phyloP scores from a whole-genome alignment of 345 rosid genomes.

The Cardiospermum halicacabum region DNA sequence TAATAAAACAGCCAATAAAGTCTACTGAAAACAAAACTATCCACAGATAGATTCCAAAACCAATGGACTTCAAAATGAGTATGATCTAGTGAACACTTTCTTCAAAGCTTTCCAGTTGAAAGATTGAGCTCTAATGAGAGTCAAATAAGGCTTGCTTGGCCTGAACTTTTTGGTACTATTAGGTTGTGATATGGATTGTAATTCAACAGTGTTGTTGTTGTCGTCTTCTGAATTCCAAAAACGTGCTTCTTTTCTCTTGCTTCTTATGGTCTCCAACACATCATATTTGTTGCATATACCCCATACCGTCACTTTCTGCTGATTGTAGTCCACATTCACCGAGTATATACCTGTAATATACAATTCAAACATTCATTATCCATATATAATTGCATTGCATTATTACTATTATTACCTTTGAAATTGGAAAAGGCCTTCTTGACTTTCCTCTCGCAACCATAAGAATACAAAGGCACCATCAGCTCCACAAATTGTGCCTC shows the following conservation, averaged over 20 bases:
- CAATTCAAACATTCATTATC: no score
- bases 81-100: constrained; percentile 57
- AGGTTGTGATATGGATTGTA: not conserved
- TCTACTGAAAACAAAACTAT: not conserved
- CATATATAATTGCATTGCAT: no score
- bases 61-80: constrained; percentile 39
- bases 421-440: constrained; percentile 67
- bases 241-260: constrained; percentile 74
- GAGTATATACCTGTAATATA: constrained; percentile 76
- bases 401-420: constrained; percentile 49
- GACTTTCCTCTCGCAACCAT: constrained; percentile 77
- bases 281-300: constrained; percentile 81
- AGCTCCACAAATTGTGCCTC: constrained; percentile 90
- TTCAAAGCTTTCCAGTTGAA: constrained; percentile 55
- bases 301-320: constrained; percentile 88
- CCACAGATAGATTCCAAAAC: not conserved
- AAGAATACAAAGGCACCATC: constrained; percentile 89
- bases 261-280: constrained; percentile 50
- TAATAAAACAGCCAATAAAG: not conserved
- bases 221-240: constrained; percentile 66
- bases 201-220: constrained; percentile 6
- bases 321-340: constrained; percentile 54
- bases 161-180: constrained; percentile 5
- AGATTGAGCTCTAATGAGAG: constrained; percentile 46
- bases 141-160: constrained; percentile 22